Conservation (phyloP, 768 basidiomycete genomes). For the Coprinopsis sp. region DNA sequence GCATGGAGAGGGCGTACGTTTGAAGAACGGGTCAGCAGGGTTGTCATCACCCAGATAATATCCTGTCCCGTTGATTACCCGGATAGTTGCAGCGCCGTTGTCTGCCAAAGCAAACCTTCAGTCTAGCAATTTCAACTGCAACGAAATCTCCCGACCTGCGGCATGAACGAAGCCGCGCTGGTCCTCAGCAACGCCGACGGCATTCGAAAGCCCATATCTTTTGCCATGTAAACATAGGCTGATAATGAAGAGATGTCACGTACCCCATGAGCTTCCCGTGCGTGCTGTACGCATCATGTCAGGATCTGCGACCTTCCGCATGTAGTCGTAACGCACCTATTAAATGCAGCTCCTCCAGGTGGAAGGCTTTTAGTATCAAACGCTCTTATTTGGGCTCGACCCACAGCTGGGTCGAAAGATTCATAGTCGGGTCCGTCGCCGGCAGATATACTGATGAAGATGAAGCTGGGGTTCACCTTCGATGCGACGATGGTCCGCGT, state of each 20-base stretch:
- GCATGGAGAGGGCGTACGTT: slow-evolving; percentile 6
- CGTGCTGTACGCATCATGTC: neutral
- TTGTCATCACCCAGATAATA: slow-evolving; percentile 11
- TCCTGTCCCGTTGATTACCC: slow-evolving; percentile 2
- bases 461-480: slow-evolving; percentile 1
- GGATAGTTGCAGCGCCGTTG: slow-evolving; percentile 8
- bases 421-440: slow-evolving; percentile 1
- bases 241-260: neutral
- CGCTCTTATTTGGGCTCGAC: neutral
- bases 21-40: slow-evolving; percentile 10
- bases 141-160: neutral
- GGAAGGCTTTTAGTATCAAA: slow-evolving; percentile 1
- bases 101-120: slow-evolving; percentile 3
- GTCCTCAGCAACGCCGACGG: slow-evolving; percentile 12
- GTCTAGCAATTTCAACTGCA: neutral
- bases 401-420: neutral
- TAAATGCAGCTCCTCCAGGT: neutral
- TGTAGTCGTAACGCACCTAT: neutral
- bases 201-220: slow-evolving; percentile 8
- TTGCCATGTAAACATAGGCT: neutral
- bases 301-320: neutral
- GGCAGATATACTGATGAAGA: neutral
- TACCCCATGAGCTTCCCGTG: neutral
- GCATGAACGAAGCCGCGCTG: slow-evolving; percentile 5
- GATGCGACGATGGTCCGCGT: slow-evolving; percentile 3